Percentiles rank a stretch among this genome's conserved stretches.
These are phyloP conservation scores for Thymus quinquecostatus DNA, from an alignment of 257 asterid species.

Conservation along the genomic window DNA sequence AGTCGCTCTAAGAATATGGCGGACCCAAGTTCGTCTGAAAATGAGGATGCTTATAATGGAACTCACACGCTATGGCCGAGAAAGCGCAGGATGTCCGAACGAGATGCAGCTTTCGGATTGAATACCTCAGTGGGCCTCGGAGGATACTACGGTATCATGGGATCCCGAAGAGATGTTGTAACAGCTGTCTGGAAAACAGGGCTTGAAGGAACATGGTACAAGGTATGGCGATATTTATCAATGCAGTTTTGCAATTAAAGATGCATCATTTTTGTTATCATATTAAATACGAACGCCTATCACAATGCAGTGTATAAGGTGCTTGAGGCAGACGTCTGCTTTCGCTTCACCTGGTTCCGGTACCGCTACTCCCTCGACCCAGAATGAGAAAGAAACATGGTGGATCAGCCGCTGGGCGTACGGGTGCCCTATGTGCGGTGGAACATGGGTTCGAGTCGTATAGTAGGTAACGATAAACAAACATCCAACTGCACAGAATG, in stretches of 20 bases:
- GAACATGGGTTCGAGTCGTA: slow-evolving; percentile 94
- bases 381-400: slow-evolving; percentile 82
- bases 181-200: slow-evolving; percentile 98
- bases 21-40: slow-evolving; percentile 57
- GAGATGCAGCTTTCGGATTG: slow-evolving; percentile 98
- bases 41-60: slow-evolving; percentile 56
- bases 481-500: neutral
- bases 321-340: slow-evolving; percentile 93
- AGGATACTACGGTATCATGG: slow-evolving; percentile 98
- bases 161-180: slow-evolving; percentile 97
- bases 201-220: slow-evolving; percentile 98
- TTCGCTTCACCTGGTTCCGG: slow-evolving; percentile 65
- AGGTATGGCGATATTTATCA: slow-evolving; percentile 46
- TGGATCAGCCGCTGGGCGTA: slow-evolving; percentile 96
- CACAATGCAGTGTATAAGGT: slow-evolving; percentile 86
- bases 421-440: slow-evolving; percentile 99
- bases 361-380: slow-evolving; percentile 43
- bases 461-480: slow-evolving; percentile 32
- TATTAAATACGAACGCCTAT: neutral
- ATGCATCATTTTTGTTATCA: neutral
- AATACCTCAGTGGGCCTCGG: slow-evolving; percentile 96
- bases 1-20: slow-evolving; percentile 57
- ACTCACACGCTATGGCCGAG: slow-evolving; percentile 95
- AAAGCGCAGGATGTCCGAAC: slow-evolving; percentile 96
- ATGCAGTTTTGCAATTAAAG: neutral